These are phyloP conservation scores for Pedinophyceae sp. DNA, from an alignment of 139 green algal species.

Conservation along the genomic window DNA sequence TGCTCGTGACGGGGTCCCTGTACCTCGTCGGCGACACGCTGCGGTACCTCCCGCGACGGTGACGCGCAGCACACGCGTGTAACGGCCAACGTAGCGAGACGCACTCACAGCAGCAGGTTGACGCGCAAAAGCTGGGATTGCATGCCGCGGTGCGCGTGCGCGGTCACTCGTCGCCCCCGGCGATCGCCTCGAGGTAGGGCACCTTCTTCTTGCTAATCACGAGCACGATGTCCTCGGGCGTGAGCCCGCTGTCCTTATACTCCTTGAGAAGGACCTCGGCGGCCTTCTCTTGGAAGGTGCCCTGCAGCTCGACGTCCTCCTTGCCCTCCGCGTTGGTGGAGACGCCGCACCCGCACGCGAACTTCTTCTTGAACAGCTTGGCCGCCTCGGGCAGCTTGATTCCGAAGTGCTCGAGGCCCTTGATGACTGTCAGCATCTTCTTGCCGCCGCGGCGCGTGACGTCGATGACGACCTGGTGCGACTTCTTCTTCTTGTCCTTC, in stretches of 20 bases:
- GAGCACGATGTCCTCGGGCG: constrained; percentile 3
- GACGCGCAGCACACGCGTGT: too few species aligned
- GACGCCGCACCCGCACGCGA: constrained; percentile 80
- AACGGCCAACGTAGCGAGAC: neutral
- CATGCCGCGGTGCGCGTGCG: too few species aligned
- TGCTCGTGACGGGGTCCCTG: constrained; percentile 86
- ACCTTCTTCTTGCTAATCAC: constrained; percentile 13
- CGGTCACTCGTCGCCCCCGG: too few species aligned
- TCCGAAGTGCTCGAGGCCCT: constrained; percentile 72
- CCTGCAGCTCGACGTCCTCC: constrained; percentile 91
- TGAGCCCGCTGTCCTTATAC: too few species aligned
- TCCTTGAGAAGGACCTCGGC: neutral
- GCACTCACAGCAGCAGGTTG: neutral
- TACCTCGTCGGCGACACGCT: constrained; percentile 88
- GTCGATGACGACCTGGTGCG: constrained; percentile 29
- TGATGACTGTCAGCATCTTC: constrained; percentile 83
- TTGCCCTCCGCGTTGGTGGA: constrained; percentile 64
- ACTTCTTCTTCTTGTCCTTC: constrained; percentile 18
- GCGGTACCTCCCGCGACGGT: constrained; percentile 28
- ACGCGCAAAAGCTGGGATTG: too few species aligned
- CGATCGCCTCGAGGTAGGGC: too few species aligned
- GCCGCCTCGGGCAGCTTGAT: constrained; percentile 77
- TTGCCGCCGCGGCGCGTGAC: constrained; percentile 69
- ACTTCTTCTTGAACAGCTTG: constrained; percentile 98
- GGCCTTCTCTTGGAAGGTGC: constrained; percentile 18